These are phyloP conservation scores for Rugiboletus extremiorientalis DNA, from an alignment of 1,284 basidiomycete genomes.

Conservation along the genomic window DNA sequence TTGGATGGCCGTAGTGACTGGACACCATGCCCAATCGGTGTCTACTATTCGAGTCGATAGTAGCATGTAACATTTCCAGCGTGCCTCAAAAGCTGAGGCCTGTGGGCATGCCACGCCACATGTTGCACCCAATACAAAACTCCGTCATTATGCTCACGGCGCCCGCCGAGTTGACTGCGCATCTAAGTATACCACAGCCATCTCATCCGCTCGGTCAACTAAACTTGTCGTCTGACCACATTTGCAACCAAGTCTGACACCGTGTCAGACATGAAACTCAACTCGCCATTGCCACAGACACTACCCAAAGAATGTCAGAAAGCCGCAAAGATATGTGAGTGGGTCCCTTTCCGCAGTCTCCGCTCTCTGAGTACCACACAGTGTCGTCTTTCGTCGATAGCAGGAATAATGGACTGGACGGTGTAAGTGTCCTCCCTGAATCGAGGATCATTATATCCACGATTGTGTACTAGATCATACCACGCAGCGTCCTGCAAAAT, in stretches of 20 bases:
- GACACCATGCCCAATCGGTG: constrained; percentile 67
- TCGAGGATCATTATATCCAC: not conserved
- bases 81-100: too few species aligned
- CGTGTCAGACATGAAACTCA: constrained; percentile 53
- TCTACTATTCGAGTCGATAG: constrained; percentile 35
- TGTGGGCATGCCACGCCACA: constrained; percentile 30
- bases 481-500: constrained; percentile 63
- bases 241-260: not conserved
- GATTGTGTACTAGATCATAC: constrained; percentile 50
- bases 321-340: constrained; percentile 72
- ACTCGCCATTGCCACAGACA: constrained; percentile 66
- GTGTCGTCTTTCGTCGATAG: constrained; percentile 74
- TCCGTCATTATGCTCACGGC: constrained; percentile 2
- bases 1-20: constrained; percentile 46
- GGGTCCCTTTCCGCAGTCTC: not conserved
- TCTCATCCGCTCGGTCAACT: not conserved
- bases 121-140: constrained; percentile 27
- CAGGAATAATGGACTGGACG: constrained; percentile 71
- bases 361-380: constrained; percentile 31
- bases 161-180: constrained; percentile 17
- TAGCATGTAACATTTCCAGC: constrained; percentile 5
- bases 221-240: not conserved
- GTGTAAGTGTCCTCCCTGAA: constrained; percentile 34
- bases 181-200: constrained; percentile 5
- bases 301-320: constrained; percentile 74